Evolutionary conservation across 306 rosid genomes (phyloP).

Genomic region (Acacia crassicarpa): DNA sequence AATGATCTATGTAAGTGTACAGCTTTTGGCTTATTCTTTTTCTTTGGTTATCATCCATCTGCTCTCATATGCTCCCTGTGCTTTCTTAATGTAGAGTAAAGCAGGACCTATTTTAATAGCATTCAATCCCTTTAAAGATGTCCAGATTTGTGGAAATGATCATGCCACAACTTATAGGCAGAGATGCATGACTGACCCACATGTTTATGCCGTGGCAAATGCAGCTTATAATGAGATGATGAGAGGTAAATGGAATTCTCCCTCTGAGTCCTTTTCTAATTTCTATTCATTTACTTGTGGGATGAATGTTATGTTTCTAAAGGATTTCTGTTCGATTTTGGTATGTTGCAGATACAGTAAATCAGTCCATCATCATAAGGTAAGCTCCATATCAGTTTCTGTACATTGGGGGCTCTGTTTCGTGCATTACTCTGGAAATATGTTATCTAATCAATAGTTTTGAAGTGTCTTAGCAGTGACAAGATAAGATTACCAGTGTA

Average conservation of each 20-base stretch:
- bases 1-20: conserved; percentile 71
- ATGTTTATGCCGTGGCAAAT: conserved; percentile 65
- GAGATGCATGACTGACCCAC: conserved; percentile 56
- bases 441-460: conserved; percentile 19
- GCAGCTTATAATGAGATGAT: conserved; percentile 76
- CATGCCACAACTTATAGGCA: conserved; percentile 51
- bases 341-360: conserved; percentile 68
- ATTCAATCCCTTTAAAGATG: conserved; percentile 80
- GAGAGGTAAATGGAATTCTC: conserved; percentile 50
- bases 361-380: conserved; percentile 93
- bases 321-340: conserved; percentile 32
- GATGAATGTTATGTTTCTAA: conserved; percentile 34
- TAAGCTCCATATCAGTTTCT: conserved; percentile 37
- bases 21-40: conserved; percentile 32
- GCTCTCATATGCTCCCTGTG: conserved; percentile 31
- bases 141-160: conserved; percentile 60
- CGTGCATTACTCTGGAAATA: not conserved
- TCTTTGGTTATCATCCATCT: conserved; percentile 23
- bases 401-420: not conserved
- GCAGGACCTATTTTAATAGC: conserved; percentile 91
- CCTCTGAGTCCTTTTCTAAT: conserved; percentile 14
- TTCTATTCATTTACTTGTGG: conserved; percentile 19
- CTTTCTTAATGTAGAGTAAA: conserved; percentile 67
- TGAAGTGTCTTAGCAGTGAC: not conserved
- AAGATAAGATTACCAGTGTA: not conserved